Conservation (phyloP, 2,329 filamentous ascomycete genomes). For the Calonectria pauciramosa region DNA sequence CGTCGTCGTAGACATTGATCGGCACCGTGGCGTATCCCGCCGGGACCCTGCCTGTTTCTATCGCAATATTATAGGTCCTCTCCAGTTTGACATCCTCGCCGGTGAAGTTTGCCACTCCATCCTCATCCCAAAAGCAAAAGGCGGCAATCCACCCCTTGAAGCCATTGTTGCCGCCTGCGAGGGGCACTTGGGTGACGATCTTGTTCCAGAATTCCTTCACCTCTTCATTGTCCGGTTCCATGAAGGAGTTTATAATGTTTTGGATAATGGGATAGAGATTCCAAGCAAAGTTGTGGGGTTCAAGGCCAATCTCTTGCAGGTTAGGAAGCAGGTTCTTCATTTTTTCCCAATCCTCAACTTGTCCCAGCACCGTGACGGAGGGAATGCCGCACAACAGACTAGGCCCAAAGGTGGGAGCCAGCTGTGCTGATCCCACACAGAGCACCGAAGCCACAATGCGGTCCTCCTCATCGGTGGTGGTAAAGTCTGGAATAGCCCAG, state of each 20-base stretch:
- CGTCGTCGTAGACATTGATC: conserved; percentile 9
- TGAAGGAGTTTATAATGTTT: conserved; percentile 55
- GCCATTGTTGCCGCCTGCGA: neutral
- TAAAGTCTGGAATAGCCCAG: conserved; percentile 67
- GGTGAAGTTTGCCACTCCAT: neutral
- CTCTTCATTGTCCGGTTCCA: conserved; percentile 39
- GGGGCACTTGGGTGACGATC: conserved; percentile 7
- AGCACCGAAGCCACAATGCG: conserved; percentile 57
- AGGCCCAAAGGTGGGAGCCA: conserved; percentile 53
- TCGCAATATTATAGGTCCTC: neutral
- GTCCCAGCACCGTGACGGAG: conserved; percentile 64
- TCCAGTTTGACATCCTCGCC: neutral
- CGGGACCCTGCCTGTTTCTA: conserved; percentile 15
- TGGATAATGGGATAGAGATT: conserved; percentile 55
- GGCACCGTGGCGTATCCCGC: conserved; percentile 28
- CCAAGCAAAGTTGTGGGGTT: conserved; percentile 49
- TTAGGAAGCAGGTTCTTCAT: conserved; percentile 52
- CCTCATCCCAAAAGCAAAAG: conserved; percentile 34
- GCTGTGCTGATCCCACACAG: conserved; percentile 65
- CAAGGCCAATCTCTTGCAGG: conserved; percentile 51
- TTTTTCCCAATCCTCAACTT: conserved; percentile 59
- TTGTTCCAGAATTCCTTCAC: conserved; percentile 55
- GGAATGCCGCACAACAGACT: conserved; percentile 63
- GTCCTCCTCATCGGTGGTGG: conserved; percentile 63
- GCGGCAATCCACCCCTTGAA: conserved; percentile 33